Conservation (phyloP, 495 filamentous ascomycete species). For the Monascus purpureus region DNA sequence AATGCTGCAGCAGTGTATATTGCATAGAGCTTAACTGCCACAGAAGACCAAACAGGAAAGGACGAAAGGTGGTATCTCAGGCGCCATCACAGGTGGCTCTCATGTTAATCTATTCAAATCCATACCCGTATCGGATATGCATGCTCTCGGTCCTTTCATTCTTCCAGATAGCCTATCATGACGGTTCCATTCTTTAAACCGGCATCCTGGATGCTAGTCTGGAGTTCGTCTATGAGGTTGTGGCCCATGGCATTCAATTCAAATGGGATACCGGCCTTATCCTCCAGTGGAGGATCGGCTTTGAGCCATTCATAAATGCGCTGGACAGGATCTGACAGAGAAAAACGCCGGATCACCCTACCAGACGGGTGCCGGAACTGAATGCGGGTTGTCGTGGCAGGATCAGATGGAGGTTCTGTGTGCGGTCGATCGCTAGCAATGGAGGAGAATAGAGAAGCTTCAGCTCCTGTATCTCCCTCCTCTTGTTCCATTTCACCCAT, state of each 20-base stretch:
- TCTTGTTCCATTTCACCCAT: slow-evolving; percentile 9
- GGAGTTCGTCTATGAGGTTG: slow-evolving; percentile 64
- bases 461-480: slow-evolving; percentile 6
- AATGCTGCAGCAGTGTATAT: too few relatives aligned
- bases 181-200: slow-evolving; percentile 82
- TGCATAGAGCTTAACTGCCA: too few relatives aligned
- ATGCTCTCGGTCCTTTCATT: slow-evolving; percentile 30
- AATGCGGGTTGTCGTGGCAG: slow-evolving; percentile 65
- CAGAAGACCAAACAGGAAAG: too few relatives aligned
- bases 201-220: slow-evolving; percentile 62
- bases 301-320: slow-evolving; percentile 96
- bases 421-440: slow-evolving; percentile 66
- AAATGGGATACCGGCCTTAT: slow-evolving; percentile 65
- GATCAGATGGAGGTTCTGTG: slow-evolving; percentile 55
- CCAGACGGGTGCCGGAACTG: slow-evolving; percentile 78
- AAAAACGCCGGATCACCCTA: slow-evolving; percentile 70
- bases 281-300: slow-evolving; percentile 53
- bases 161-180: slow-evolving; percentile 79
- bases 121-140: too few relatives aligned
- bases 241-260: slow-evolving; percentile 71
- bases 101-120: too few relatives aligned
- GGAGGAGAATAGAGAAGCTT: slow-evolving; percentile 39
- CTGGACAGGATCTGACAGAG: slow-evolving; percentile 61
- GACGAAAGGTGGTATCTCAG: too few relatives aligned
- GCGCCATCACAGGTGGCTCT: too few relatives aligned